A percentile compares a stretch with the other conserved stretches of the same genome.
phyloP scores from a whole-genome alignment of 371 early-diverging fungal genomes.

The Mortierella sp. region DNA sequence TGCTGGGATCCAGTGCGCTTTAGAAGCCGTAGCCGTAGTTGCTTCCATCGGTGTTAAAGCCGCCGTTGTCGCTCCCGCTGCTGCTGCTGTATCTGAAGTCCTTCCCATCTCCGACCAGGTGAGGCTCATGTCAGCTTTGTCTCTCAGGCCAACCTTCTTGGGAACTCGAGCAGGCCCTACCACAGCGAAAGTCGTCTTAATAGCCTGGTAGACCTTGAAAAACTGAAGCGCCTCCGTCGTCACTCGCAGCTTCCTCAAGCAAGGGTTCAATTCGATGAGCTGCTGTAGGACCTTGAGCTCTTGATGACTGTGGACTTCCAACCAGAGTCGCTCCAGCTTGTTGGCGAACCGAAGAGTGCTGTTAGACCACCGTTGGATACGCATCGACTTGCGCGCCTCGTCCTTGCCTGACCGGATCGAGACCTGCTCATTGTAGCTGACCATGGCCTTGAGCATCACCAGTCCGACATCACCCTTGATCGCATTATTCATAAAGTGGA shows the following conservation, averaged over 20 bases:
- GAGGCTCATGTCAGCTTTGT: constrained; percentile 14
- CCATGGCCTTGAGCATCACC: constrained; percentile 25
- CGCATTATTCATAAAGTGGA: constrained; percentile 21
- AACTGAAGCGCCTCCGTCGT: constrained; percentile 22
- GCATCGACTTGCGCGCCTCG: constrained; percentile 20
- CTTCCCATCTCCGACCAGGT: constrained; percentile 22
- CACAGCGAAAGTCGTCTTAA: constrained; percentile 9
- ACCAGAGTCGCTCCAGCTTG: constrained; percentile 28
- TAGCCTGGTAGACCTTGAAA: constrained; percentile 27
- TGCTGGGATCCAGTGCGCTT: neutral
- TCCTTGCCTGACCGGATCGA: constrained; percentile 9
- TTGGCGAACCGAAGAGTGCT: constrained; percentile 18
- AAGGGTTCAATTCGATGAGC: constrained; percentile 25
- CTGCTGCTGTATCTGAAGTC: constrained; percentile 3
- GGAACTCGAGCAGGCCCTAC: constrained; percentile 4
- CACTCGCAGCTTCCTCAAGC: constrained; percentile 20
- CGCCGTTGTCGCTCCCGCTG: neutral
- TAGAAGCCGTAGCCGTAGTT: too few relatives aligned
- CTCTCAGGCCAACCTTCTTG: constrained; percentile 15
- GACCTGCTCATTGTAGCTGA: constrained; percentile 20
- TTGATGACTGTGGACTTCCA: constrained; percentile 23
- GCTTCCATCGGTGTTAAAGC: neutral
- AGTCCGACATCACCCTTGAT: constrained; percentile 19
- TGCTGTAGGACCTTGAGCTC: constrained; percentile 20
- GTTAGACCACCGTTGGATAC: constrained; percentile 23